Base-by-base conservation (phyloP, 768 basidiomycete genomes). In the Mycena epipterygia region DNA sequence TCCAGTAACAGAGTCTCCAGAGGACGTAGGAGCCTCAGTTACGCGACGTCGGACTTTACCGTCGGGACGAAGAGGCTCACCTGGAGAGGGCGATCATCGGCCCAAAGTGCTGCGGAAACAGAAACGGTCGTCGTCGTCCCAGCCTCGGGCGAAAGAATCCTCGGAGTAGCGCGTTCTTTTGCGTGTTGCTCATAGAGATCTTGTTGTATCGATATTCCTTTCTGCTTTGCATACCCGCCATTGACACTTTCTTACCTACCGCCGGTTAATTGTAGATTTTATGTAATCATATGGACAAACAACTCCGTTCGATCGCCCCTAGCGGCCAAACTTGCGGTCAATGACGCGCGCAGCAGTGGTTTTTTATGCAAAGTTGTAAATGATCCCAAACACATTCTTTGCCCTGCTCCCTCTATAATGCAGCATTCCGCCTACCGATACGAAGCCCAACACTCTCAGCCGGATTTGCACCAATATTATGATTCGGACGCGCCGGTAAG, bases 1-100 rank as follows among this genome's bases (percentile, higher is more conserved):
- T 42, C 87, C 89, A 13, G 86, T 88, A 25, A 73, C 78, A 19
- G 89, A 90, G 74, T 77, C 82, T 53, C 82, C 87, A 44, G 78
- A 78, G 57, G 81, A 76, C 41, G 76, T 77, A 17, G 77, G 79
- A 12, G 77, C 82, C 3, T 80, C 81, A 17, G 84, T 91, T 29
- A 84, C 82, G 56, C 85, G 93, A 29, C 92, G 93, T 75, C 86
- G 89, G 64, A 94, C 93, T 41, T 64, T 94, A 52, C 93, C 93
- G 1, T 84, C 87, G 42, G 75, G 86, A 42, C 78, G 81, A 63
- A 52, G 72, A 71, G 76, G 73, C 78, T 64, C 25, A 71, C 75
- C 74, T 57, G 63, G 29, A 27, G 67, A 39, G 51, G 53, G 41
- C 46, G 56, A 48, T 33, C 68, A 32, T 25, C 73, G 66, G 80